Percentiles rank a stretch among this genome's conserved stretches.
These are phyloP conservation scores for Rhodomyrtus tomentosa DNA, from an alignment of 345 rosid genomes.

Conservation along the genomic window DNA sequence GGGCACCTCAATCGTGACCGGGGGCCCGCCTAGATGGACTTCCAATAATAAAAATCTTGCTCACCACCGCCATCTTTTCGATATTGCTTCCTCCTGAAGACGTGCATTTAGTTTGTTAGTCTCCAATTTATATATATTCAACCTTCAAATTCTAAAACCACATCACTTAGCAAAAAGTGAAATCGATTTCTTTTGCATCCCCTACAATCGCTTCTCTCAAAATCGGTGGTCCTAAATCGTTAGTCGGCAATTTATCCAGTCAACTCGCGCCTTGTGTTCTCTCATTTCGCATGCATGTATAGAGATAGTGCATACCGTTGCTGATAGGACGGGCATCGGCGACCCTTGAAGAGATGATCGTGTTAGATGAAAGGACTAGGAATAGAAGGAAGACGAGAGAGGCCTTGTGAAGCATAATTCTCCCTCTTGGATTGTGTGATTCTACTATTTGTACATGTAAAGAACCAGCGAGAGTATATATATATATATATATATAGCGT, in stretches of 20 bases:
- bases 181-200: background rate
- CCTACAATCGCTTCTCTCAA: background rate
- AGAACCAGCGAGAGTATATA: background rate
- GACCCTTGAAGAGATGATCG: background rate
- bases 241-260: background rate
- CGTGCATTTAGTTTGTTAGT: background rate
- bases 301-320: background rate
- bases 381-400: background rate
- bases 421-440: too few species aligned
- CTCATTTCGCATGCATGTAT: background rate
- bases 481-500: background rate
- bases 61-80: background rate
- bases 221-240: background rate
- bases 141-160: background rate
- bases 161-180: background rate
- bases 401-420: background rate
- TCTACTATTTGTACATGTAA: too few species aligned
- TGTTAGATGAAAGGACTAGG: background rate
- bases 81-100: background rate
- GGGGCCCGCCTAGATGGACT: too few species aligned
- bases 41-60: background rate
- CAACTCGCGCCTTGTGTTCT: background rate
- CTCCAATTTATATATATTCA: background rate
- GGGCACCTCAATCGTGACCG: too few species aligned
- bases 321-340: background rate